Conservation (phyloP, 2,329 filamentous ascomycete species). For the Fusarium liriodendri region DNA sequence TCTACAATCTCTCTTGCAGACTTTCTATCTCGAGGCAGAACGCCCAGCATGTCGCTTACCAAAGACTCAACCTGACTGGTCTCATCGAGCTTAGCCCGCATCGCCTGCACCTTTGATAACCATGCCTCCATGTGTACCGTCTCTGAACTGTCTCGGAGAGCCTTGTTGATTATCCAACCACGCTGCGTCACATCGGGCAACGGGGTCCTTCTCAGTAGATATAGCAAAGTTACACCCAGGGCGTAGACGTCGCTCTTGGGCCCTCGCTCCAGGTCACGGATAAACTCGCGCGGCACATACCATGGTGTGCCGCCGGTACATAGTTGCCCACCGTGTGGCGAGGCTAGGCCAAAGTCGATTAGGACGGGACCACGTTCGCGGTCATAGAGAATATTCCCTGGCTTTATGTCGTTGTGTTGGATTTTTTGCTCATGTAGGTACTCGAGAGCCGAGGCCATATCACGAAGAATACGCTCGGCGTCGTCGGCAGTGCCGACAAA, state of each 20-base stretch:
- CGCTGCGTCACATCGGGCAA: neutral
- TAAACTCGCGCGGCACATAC: neutral
- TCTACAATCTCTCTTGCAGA: neutral
- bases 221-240: neutral
- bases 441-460: neutral
- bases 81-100: neutral
- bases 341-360: neutral
- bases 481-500: neutral
- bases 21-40: neutral
- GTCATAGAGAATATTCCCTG: neutral
- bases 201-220: neutral
- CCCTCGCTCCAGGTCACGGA: rapidly evolving
- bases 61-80: neutral
- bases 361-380: neutral
- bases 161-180: neutral
- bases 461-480: neutral
- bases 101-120: rapidly evolving
- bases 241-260: neutral
- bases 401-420: neutral
- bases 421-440: neutral
- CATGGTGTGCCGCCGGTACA: neutral
- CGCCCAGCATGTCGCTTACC: neutral
- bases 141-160: neutral
- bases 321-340: rapidly evolving
- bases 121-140: neutral